These are phyloP conservation scores for Nakazawaea wyomingensis DNA, from an alignment of 805 yeast species.

Conservation along the genomic window DNA sequence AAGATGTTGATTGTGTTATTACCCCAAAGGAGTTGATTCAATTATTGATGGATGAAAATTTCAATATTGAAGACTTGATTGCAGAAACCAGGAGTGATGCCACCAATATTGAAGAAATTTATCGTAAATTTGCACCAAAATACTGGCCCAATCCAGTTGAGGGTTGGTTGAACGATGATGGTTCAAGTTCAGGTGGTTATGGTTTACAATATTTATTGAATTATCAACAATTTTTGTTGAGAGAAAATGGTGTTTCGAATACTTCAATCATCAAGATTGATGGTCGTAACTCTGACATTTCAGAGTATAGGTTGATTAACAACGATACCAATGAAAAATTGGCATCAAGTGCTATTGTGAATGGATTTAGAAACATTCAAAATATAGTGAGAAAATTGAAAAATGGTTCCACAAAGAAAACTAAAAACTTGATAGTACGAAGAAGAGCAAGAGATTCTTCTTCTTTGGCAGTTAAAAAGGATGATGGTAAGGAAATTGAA, in stretches of 20 bases:
- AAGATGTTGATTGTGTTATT: slow-evolving; percentile 89
- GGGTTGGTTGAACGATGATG: slow-evolving; percentile 71
- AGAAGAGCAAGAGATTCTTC: slow-evolving; percentile 17
- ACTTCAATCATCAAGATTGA: slow-evolving; percentile 32
- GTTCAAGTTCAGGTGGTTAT: slow-evolving; percentile 89
- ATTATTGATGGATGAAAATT: slow-evolving; percentile 51
- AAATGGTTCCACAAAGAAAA: slow-evolving; percentile 22
- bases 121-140: slow-evolving; percentile 40
- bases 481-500: slow-evolving; percentile 28
- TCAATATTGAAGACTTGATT: slow-evolving; percentile 28
- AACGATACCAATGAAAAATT: slow-evolving; percentile 31
- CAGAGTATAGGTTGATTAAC: slow-evolving; percentile 57
- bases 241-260: slow-evolving; percentile 17
- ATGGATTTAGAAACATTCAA: slow-evolving; percentile 93
- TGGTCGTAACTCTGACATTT: slow-evolving; percentile 75
- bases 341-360: slow-evolving; percentile 61
- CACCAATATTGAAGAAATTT: slow-evolving; percentile 14
- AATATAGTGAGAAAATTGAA: slow-evolving; percentile 82
- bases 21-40: slow-evolving; percentile 86
- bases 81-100: slow-evolving; percentile 15
- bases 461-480: not conserved
- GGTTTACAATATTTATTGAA: slow-evolving; percentile 60
- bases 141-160: slow-evolving; percentile 55
- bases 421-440: slow-evolving; percentile 11
- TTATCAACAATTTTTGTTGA: slow-evolving; percentile 22